phyloP scores from a whole-genome alignment of 768 basidiomycete species.

The Russula abietina region DNA sequence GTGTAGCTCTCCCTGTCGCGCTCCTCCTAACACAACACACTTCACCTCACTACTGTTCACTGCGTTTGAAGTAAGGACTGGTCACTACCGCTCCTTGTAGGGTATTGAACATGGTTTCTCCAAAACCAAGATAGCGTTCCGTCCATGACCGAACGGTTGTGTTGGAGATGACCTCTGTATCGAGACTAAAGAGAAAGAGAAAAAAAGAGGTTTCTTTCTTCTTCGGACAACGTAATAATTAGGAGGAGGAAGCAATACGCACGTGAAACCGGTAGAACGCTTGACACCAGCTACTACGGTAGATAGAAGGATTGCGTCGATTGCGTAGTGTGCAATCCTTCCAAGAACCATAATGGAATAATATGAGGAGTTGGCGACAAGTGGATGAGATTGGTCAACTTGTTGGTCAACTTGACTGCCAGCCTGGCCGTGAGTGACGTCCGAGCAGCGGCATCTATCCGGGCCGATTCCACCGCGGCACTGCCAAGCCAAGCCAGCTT shows the following conservation, averaged over 20 bases:
- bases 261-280: constrained; percentile 87
- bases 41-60: constrained; percentile 34
- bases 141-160: constrained; percentile 68
- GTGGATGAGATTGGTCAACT: not conserved
- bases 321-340: constrained; percentile 71
- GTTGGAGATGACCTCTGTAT: constrained; percentile 67
- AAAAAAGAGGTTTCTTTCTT: constrained; percentile 7
- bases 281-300: constrained; percentile 88
- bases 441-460: too few species aligned
- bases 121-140: constrained; percentile 77
- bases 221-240: constrained; percentile 12
- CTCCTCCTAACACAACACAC: not conserved
- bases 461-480: too few species aligned
- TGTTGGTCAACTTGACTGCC: too few species aligned
- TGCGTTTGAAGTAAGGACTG: constrained; percentile 72
- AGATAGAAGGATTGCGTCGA: constrained; percentile 81
- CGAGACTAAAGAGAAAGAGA: constrained; percentile 43
- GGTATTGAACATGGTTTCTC: constrained; percentile 86
- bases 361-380: not conserved
- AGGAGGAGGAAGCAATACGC: constrained; percentile 36
- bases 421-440: too few species aligned
- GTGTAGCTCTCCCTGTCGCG: not conserved
- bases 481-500: too few species aligned
- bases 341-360: constrained; percentile 47
- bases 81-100: constrained; percentile 81